Conservation (phyloP, 2,329 filamentous ascomycete species). For the Talaromyces funiculosus region DNA sequence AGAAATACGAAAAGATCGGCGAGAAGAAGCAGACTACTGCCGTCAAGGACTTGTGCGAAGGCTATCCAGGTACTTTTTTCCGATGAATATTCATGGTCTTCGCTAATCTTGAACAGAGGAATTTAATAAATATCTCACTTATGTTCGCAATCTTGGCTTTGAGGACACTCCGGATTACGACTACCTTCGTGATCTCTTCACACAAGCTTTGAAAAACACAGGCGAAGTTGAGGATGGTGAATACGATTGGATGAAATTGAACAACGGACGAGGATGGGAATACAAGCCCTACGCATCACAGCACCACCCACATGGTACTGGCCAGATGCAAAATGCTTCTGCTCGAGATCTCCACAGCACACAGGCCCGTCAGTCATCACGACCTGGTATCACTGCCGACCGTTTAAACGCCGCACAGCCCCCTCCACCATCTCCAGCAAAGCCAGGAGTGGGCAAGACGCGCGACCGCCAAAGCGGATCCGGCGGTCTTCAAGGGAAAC, state of each 20-base stretch:
- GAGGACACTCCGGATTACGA: conserved; percentile 99
- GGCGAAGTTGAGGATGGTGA: conserved; percentile 96
- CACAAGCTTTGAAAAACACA: conserved; percentile 87
- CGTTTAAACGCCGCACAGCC: conserved; percentile 93
- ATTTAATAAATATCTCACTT: conserved; percentile 95
- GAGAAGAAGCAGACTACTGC: conserved; percentile 99
- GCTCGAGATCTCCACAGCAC: conserved; percentile 75
- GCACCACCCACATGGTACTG: conserved; percentile 67
- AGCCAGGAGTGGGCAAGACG: conserved; percentile 67
- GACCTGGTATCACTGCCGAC: conserved; percentile 65
- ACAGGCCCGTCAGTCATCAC: conserved; percentile 54
- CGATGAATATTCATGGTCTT: not conserved
- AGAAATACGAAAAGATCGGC: conserved; percentile 99
- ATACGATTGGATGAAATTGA: conserved; percentile 99
- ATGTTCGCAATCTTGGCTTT: conserved; percentile 95
- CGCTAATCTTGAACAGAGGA: conserved; percentile 55
- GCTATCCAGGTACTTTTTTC: conserved; percentile 64
- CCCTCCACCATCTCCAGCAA: conserved; percentile 77
- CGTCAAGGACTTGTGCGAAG: conserved; percentile 94
- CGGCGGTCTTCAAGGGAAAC: conserved; percentile 67
- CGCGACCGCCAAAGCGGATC: conserved; percentile 69
- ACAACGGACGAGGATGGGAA: conserved; percentile 89
- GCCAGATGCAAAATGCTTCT: conserved; percentile 72
- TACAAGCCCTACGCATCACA: conserved; percentile 65
- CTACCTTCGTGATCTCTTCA: conserved; percentile 93